Conservation (phyloP, 208 protist species). For the Trypanosoma rangeli region DNA sequence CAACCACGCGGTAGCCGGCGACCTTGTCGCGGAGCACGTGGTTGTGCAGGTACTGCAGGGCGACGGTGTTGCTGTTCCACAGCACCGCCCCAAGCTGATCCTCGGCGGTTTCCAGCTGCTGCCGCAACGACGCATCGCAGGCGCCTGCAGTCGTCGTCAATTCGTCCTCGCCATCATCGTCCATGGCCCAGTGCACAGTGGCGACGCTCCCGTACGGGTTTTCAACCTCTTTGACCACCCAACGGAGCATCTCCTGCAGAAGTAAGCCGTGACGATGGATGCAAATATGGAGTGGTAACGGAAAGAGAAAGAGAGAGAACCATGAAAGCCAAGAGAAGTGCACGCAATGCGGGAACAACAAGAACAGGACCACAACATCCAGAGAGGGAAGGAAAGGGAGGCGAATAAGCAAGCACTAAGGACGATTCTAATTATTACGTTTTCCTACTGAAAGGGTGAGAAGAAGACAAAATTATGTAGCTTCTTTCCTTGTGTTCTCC, state of each 20-base stretch:
- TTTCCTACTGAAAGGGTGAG: too few species aligned
- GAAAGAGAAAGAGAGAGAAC: conserved; percentile 5
- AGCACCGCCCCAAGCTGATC: conserved; percentile 87
- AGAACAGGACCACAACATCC: neutral
- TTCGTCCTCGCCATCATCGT: conserved; percentile 16
- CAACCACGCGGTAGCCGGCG: conserved; percentile 36
- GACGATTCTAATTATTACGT: neutral
- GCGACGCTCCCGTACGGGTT: conserved; percentile 73
- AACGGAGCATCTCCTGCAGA: conserved; percentile 53
- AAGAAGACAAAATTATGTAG: too few species aligned
- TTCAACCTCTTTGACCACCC: conserved; percentile 64
- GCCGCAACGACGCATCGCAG: conserved; percentile 32
- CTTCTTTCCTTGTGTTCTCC: too few species aligned
- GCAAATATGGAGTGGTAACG: neutral
- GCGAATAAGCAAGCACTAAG: neutral
- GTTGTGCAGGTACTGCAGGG: conserved; percentile 59
- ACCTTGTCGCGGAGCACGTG: conserved; percentile 40
- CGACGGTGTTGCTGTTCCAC: conserved; percentile 88
- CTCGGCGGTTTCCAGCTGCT: conserved; percentile 68
- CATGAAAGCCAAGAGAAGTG: neutral
- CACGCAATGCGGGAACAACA: neutral
- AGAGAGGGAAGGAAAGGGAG: neutral
- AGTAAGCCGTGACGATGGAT: neutral
- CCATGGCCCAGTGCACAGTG: conserved; percentile 84
- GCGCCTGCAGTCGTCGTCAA: neutral